Percentiles rank a stretch among this genome's conserved stretches.
Conservation (phyloP, 139 green algal species). For the Asterochloris erici region DNA sequence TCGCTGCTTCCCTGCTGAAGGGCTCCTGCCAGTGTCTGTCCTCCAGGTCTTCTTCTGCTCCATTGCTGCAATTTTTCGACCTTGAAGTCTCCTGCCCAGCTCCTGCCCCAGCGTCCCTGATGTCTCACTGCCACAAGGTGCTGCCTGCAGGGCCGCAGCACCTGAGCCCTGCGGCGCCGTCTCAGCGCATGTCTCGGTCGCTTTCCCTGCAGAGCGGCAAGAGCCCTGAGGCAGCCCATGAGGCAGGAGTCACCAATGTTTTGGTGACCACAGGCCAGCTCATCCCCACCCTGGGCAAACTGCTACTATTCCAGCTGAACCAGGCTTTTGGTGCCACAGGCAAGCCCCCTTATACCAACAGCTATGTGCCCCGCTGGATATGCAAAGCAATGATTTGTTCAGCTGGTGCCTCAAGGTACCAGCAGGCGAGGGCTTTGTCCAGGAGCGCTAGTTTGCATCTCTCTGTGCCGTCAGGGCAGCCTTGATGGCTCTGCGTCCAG, state of each 20-base stretch:
- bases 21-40: no score
- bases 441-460: neutral
- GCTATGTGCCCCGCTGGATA: neutral
- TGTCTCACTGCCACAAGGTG: no score
- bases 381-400: neutral
- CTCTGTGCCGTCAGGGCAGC: no score
- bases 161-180: no score
- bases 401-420: neutral
- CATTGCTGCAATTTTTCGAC: neutral
- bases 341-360: neutral
- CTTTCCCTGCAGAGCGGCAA: constrained; percentile 3
- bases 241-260: constrained; percentile 35
- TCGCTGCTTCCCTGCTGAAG: no score
- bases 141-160: no score
- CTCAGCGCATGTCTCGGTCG: no score
- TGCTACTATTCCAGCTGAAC: constrained; percentile 43
- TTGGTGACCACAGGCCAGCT: constrained; percentile 44
- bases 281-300: constrained; percentile 45
- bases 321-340: constrained; percentile 16
- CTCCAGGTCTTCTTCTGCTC: no score
- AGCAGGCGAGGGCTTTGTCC: neutral
- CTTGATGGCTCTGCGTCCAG: neutral
- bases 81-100: neutral
- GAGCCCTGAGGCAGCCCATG: neutral
- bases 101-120: neutral